A percentile compares a stretch with the other conserved stretches of the same genome.
Conservation (phyloP, 23 red algal species). For the Porphyridium purpureum region DNA sequence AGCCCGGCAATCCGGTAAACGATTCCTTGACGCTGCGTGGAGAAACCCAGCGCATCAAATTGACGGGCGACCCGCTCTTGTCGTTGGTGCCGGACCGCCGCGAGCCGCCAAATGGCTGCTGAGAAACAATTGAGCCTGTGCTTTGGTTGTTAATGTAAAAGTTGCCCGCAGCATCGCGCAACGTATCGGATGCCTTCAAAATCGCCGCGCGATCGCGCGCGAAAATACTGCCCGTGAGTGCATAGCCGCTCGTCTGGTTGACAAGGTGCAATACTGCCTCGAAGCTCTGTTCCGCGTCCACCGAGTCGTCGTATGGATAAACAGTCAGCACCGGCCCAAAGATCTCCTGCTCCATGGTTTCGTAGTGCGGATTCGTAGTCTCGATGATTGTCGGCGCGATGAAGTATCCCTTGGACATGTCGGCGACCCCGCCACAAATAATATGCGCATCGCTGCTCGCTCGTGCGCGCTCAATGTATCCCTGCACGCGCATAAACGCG, state of each 20-base stretch:
- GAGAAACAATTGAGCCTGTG: conserved; percentile 35
- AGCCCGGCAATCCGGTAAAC: conserved; percentile 11
- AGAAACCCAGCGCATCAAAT: conserved; percentile 23
- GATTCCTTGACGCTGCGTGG: conserved; percentile 16
- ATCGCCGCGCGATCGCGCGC: conserved; percentile 22
- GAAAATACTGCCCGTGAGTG: conserved; percentile 35
- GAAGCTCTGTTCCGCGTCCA: not conserved
- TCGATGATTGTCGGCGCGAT: conserved; percentile 27
- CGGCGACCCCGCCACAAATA: conserved; percentile 10
- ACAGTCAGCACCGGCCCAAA: conserved; percentile 41
- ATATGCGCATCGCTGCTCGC: conserved; percentile 1
- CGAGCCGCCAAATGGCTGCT: conserved; percentile 53
- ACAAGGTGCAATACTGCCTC: conserved; percentile 10
- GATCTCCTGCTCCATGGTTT: conserved; percentile 35
- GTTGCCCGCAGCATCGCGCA: conserved; percentile 39
- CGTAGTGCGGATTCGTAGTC: conserved; percentile 26
- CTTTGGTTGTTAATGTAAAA: conserved; percentile 56
- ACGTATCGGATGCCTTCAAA: not conserved
- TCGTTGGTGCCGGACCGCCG: conserved; percentile 50
- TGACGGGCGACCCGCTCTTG: conserved; percentile 31
- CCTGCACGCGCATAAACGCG: conserved; percentile 20
- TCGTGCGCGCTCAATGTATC: conserved; percentile 18
- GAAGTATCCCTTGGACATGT: conserved; percentile 22
- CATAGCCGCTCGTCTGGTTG: conserved; percentile 8
- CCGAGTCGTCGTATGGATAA: conserved; percentile 10